A percentile compares a stretch with the other conserved stretches of the same genome.
These are phyloP conservation scores for Gossypium bickii DNA, from an alignment of 345 rosid species.

Conservation along the genomic window DNA sequence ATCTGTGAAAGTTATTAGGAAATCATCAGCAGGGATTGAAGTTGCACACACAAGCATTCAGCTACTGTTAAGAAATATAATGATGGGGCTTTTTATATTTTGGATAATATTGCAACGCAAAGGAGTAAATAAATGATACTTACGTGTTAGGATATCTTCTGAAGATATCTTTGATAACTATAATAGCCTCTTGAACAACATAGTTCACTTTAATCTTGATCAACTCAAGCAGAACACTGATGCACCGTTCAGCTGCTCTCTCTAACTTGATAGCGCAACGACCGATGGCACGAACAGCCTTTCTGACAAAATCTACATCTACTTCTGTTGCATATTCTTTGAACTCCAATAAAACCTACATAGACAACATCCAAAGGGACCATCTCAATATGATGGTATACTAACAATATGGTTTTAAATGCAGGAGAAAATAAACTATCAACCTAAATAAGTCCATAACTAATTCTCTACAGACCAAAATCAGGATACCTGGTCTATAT, in stretches of 20 bases:
- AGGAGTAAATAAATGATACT: constrained; percentile 20
- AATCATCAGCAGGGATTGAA: not conserved
- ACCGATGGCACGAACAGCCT: constrained; percentile 98
- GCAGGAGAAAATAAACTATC: not conserved
- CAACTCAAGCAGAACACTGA: constrained; percentile 95
- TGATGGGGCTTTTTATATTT: not conserved
- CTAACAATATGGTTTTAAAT: not conserved
- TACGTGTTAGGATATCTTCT: constrained; percentile 99
- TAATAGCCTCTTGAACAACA: constrained; percentile 99
- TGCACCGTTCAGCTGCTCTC: constrained; percentile 99
- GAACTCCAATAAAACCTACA: constrained; percentile 90
- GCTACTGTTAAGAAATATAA: not conserved
- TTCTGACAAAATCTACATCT: constrained; percentile 94
- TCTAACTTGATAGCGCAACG: constrained; percentile 98
- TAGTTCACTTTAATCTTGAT: constrained; percentile 99
- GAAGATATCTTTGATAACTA: constrained; percentile 97
- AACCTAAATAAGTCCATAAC: not conserved
- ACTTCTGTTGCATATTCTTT: constrained; percentile 99
- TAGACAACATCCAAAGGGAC: not conserved
- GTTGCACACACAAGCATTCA: constrained; percentile 14
- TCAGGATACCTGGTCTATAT: constrained; percentile 84
- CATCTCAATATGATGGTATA: not conserved
- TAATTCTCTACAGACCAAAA: constrained; percentile 1
- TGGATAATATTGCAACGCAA: not conserved
- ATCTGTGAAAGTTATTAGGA: constrained; percentile 41